Conservation (phyloP, 371 early-diverging fungal genomes). For the Umbelopsis sp. region DNA sequence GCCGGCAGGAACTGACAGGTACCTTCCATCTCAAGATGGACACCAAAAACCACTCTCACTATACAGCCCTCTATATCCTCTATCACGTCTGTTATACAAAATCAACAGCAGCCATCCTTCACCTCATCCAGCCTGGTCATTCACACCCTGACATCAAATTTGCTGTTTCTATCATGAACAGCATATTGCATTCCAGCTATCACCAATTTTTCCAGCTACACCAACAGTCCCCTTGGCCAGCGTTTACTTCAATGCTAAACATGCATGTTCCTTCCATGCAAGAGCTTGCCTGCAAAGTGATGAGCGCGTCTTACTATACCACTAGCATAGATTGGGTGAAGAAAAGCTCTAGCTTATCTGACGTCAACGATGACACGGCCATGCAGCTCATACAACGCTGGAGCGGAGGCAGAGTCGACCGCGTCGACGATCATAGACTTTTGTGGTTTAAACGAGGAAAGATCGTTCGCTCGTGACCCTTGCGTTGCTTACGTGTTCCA, state of each 20-base stretch:
- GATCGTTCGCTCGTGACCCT: background rate
- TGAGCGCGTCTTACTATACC: background rate
- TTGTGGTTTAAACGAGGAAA: slow-evolving; percentile 3
- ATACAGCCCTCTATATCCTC: slow-evolving; percentile 3
- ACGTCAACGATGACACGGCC: background rate
- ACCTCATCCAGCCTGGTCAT: background rate
- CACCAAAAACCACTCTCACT: background rate
- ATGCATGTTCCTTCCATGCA: background rate
- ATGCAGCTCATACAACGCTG: background rate
- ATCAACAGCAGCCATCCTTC: background rate
- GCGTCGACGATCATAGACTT: background rate
- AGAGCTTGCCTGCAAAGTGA: background rate
- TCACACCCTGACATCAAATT: background rate
- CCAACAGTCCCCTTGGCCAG: background rate
- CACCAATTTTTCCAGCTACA: background rate
- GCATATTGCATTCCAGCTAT: background rate
- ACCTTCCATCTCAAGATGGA: too few species aligned
- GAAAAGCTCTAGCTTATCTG: background rate
- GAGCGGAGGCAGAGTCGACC: background rate
- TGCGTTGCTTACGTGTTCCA: background rate
- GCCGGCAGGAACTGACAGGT: too few species aligned
- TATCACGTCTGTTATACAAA: slow-evolving; percentile 9
- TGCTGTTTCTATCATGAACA: background rate
- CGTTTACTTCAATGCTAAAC: background rate
- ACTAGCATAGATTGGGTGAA: slow-evolving; percentile 2